phyloP scores from a whole-genome alignment of 805 yeast genomes.

The Groenewaldozyma salmanticensis region DNA sequence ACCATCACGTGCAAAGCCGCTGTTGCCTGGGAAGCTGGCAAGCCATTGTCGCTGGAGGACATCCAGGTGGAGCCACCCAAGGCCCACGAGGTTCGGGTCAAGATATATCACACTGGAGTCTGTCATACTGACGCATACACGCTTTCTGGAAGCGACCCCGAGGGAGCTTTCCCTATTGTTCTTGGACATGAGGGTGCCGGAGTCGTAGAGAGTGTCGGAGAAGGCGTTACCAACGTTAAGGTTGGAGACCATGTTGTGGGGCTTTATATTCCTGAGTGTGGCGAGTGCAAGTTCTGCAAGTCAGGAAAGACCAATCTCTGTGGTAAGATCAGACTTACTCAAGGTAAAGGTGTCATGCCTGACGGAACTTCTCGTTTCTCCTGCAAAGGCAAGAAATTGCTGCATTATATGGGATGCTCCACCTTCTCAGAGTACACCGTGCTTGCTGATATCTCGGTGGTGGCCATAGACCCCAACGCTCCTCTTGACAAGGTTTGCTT shows the following conservation, averaged over 20 bases:
- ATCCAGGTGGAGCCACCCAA: slow-evolving; percentile 88
- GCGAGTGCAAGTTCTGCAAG: slow-evolving; percentile 87
- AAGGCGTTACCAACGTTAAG: slow-evolving; percentile 82
- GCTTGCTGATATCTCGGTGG: slow-evolving; percentile 94
- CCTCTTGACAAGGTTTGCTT: slow-evolving; percentile 80
- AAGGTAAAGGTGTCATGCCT: slow-evolving; percentile 98
- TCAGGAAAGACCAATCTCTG: slow-evolving; percentile 96
- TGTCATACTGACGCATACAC: slow-evolving; percentile 99
- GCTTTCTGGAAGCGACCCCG: slow-evolving; percentile 88
- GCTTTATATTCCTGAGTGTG: slow-evolving; percentile 94
- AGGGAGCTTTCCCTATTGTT: slow-evolving; percentile 87
- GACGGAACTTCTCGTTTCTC: slow-evolving; percentile 92
- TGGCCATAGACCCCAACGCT: slow-evolving; percentile 78
- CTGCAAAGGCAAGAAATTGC: slow-evolving; percentile 60
- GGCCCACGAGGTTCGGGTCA: slow-evolving; percentile 95
- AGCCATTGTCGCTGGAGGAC: slow-evolving; percentile 65
- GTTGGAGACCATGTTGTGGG: slow-evolving; percentile 92
- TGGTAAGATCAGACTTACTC: slow-evolving; percentile 92
- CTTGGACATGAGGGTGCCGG: slow-evolving; percentile 99
- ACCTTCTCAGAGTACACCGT: slow-evolving; percentile 96
- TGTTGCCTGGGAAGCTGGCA: slow-evolving; percentile 92
- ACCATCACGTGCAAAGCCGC: slow-evolving; percentile 85
- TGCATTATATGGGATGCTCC: slow-evolving; percentile 97
- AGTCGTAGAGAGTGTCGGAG: slow-evolving; percentile 89
- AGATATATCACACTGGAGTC: slow-evolving; percentile 80